These are phyloP conservation scores for Acanthamoeba castellanii DNA, from an alignment of 208 protist genomes.

Conservation along the genomic window DNA sequence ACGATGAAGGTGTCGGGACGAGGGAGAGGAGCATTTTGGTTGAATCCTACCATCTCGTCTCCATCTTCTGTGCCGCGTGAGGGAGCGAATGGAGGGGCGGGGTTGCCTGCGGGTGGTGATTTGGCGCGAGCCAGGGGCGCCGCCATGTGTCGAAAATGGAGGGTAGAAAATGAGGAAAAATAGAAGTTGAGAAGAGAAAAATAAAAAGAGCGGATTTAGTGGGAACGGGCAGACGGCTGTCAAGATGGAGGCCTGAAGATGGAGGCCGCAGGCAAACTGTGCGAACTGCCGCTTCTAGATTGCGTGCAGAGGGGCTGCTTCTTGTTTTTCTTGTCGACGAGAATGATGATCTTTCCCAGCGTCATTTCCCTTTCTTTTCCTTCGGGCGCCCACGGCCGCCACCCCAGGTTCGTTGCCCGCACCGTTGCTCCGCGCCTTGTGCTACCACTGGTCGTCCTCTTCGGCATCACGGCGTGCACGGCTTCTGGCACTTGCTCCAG, in stretches of 20 bases:
- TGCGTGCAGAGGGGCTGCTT: neutral
- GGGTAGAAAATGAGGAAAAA: neutral
- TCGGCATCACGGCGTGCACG: too few relatives aligned
- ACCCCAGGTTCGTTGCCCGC: too few relatives aligned
- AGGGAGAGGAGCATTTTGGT: neutral
- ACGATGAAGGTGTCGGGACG: conserved; percentile 57
- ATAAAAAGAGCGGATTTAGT: neutral
- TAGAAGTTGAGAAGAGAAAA: neutral
- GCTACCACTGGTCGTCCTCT: too few relatives aligned
- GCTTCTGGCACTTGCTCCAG: too few relatives aligned
- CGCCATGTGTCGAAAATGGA: conserved; percentile 3
- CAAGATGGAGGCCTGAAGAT: neutral
- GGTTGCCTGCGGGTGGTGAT: neutral
- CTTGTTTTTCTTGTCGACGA: neutral
- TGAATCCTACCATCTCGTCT: neutral
- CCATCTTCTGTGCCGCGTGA: neutral
- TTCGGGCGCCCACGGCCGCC: neutral
- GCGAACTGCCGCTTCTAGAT: neutral
- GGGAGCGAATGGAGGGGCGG: neutral
- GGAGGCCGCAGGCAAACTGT: neutral
- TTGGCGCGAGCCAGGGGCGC: neutral
- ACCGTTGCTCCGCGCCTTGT: too few relatives aligned
- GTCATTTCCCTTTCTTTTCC: neutral
- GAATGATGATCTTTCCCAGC: neutral
- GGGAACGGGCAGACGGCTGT: too few relatives aligned